A percentile compares a stretch with the other conserved stretches of the same genome.
These are phyloP conservation scores for Coprinopsis marcescibilis DNA, from an alignment of 768 basidiomycete species.

Conservation along the genomic window DNA sequence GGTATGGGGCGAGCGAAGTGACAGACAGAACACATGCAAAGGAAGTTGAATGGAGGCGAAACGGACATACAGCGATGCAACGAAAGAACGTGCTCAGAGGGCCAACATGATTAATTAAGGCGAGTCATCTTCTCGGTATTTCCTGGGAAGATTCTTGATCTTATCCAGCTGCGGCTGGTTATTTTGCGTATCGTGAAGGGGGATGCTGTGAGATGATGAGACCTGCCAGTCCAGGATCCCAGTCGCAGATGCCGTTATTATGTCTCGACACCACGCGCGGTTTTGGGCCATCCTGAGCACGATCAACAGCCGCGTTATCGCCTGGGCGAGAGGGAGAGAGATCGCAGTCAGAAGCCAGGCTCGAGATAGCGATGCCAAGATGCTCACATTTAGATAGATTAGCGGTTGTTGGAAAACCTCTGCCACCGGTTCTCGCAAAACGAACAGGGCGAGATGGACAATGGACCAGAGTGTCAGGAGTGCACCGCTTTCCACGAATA, in stretches of 20 bases:
- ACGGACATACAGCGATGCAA: neutral
- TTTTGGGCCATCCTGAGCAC: conserved; percentile 35
- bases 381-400: conserved; percentile 26
- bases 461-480: conserved; percentile 32
- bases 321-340: conserved; percentile 13
- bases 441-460: conserved; percentile 22
- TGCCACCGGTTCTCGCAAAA: conserved; percentile 19
- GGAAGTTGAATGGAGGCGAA: too few relatives aligned
- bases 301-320: conserved; percentile 34
- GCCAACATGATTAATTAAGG: neutral
- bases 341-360: neutral
- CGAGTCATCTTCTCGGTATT: conserved; percentile 2
- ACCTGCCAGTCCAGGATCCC: conserved; percentile 36
- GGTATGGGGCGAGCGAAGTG: too few relatives aligned
- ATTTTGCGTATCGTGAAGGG: conserved; percentile 4
- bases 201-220: conserved; percentile 29
- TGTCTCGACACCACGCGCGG: conserved; percentile 33
- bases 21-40: too few relatives aligned
- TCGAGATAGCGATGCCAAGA: too few relatives aligned
- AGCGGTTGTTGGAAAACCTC: conserved; percentile 28
- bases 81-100: neutral
- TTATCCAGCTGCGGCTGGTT: neutral
- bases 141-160: conserved; percentile 4
- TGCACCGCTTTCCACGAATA: conserved; percentile 35
- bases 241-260: conserved; percentile 23